These are phyloP conservation scores for Trichoderma harzianum DNA, from an alignment of 2,329 filamentous ascomycete genomes.

Conservation along the genomic window DNA sequence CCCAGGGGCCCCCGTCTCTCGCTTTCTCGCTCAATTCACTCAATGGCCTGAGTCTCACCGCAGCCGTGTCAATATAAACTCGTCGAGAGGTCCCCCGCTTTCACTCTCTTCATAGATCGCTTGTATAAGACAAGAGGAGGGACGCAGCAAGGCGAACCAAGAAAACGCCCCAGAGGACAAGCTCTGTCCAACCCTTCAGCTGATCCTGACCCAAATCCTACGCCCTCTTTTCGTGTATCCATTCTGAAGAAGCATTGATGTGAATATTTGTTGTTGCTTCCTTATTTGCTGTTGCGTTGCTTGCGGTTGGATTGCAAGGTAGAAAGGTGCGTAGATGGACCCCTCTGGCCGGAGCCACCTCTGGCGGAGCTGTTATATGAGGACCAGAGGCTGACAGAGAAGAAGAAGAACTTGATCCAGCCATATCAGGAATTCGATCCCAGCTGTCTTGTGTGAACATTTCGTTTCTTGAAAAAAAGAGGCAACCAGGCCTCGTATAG, in stretches of 20 bases:
- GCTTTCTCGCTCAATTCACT: background rate
- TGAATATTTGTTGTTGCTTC: background rate
- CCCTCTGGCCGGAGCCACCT: background rate
- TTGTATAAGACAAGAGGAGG: background rate
- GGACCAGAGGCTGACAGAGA: background rate
- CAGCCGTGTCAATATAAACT: background rate
- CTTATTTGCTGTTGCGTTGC: background rate
- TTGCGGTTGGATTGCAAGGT: background rate
- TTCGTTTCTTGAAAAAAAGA: background rate
- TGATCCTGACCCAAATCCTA: background rate
- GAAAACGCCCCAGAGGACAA: background rate
- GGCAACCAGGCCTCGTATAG: background rate
- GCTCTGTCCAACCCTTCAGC: background rate
- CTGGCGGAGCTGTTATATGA: background rate
- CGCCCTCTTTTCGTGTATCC: background rate
- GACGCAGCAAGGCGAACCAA: background rate
- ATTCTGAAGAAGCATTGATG: background rate
- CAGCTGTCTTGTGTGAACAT: background rate
- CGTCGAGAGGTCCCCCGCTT: background rate
- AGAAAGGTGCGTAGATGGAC: background rate
- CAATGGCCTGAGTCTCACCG: background rate
- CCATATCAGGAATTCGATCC: background rate
- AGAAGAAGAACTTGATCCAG: background rate
- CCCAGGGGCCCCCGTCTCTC: background rate
- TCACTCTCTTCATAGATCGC: background rate